Evolutionary conservation across 2,329 filamentous ascomycete genomes (phyloP).

Genomic region (Cadophora luteo-olivacea): DNA sequence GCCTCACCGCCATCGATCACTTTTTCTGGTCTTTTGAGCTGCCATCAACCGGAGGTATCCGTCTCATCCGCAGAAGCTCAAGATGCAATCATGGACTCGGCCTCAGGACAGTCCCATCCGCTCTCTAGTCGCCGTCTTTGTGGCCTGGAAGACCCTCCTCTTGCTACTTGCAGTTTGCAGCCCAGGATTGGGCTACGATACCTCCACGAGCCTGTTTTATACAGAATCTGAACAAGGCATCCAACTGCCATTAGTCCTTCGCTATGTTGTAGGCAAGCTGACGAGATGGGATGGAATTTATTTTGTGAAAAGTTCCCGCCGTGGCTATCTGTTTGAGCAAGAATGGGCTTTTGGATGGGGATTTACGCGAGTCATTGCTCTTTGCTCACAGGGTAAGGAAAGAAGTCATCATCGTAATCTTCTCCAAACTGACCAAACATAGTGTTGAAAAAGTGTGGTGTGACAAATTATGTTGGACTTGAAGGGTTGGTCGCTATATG

Average conservation of each 20-base stretch:
- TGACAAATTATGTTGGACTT: constrained; percentile 44
- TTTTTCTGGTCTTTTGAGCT: background rate
- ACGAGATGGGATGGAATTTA: constrained; percentile 85
- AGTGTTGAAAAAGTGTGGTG: constrained; percentile 41
- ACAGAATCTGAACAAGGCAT: constrained; percentile 35
- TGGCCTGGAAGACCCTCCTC: constrained; percentile 71
- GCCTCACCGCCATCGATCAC: constrained; percentile 17
- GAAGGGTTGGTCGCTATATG: constrained; percentile 64
- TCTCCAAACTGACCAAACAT: constrained; percentile 13
- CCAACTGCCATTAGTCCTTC: constrained; percentile 31
- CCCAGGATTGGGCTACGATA: constrained; percentile 73
- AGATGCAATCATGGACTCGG: constrained; percentile 30
- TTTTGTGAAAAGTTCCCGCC: constrained; percentile 66
- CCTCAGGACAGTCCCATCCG: constrained; percentile 34
- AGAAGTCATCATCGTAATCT: background rate
- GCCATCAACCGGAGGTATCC: background rate
- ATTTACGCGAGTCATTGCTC: constrained; percentile 51
- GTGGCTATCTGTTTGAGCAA: constrained; percentile 77
- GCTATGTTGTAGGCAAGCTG: constrained; percentile 52
- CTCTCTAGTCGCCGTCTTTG: constrained; percentile 52
- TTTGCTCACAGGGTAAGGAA: constrained; percentile 37
- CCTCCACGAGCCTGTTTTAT: constrained; percentile 67
- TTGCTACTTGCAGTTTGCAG: constrained; percentile 64
- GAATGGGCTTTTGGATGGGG: constrained; percentile 82
- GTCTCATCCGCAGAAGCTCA: background rate